Base-by-base conservation (phyloP, 139 green algal species). In the Pycnococcus provasolii region DNA sequence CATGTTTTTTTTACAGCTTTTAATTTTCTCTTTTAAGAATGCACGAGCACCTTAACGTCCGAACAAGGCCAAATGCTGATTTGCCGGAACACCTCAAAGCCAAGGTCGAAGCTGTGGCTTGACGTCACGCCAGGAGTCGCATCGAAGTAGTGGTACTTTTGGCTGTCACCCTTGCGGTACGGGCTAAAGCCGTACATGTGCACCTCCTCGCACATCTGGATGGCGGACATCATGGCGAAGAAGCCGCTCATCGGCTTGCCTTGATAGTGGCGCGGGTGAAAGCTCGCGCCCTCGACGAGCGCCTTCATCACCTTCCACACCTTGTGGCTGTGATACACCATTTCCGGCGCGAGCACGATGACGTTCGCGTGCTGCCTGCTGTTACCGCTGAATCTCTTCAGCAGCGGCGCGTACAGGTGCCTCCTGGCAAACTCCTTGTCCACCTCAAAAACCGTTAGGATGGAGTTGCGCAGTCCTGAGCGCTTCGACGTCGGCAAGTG, bases 161-260 rank as follows among this genome's bases (percentile, higher is more conserved):
- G 50, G 13, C 13, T 13, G 26, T 26, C 26, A 26, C 54, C 8
- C 13, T 26, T 61, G 9, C 6, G 11, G 54, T 66, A 66, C 5
- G 60, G 11, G 42, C 26, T 26, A 42, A 66, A 66, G 60, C 60
- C 60, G 60, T 66, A 66, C 60, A 66, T 9, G 60, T 9, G 8
- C 6, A 66, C 42, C 41, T 50, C 40, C 7, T 66, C 60, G 42
- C 60, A 66, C 44, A 69, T 42, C 62, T 69, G 62, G 11, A 61
- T 4, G 8, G 37, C 39, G 15, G n/a, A 42, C 46, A 61, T 64
- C 5, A 60, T 66, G 45, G 62, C 62, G 45, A 64, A 60, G 47
- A 69, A 69, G 8, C 62, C 62, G 41, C 62, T 69, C 62, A 69
- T 69, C 26, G 62, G 46, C 41, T 69, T 69, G 48, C 26, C 6